Evolutionary conservation across 305 asterid species (phyloP).

Genomic region (Fraxinus albicans): DNA sequence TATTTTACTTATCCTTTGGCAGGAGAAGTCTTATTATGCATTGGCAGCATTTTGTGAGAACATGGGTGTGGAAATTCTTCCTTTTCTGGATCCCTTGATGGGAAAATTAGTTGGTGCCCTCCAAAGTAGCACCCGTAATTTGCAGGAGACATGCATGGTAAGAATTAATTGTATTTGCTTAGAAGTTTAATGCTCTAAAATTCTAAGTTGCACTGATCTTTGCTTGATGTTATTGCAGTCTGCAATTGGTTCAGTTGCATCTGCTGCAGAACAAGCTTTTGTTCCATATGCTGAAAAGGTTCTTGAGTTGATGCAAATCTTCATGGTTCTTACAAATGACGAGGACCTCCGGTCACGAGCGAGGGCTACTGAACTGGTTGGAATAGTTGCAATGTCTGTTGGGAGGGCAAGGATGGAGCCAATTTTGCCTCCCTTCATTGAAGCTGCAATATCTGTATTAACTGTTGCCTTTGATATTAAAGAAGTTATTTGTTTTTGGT

Average conservation of each 20-base stretch:
- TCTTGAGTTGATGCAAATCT: constrained; percentile 87
- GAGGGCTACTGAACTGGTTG: constrained; percentile 97
- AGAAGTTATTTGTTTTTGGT: constrained; percentile 12
- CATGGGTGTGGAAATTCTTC: constrained; percentile 97
- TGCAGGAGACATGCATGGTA: constrained; percentile 99
- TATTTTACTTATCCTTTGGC: constrained; percentile 25
- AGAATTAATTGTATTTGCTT: constrained; percentile 17
- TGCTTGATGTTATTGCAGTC: constrained; percentile 58
- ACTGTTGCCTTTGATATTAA: constrained; percentile 24
- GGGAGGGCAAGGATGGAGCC: constrained; percentile 92
- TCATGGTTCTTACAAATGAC: constrained; percentile 95
- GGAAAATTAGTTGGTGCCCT: constrained; percentile 82
- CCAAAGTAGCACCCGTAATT: constrained; percentile 79
- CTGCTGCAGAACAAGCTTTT: constrained; percentile 97
- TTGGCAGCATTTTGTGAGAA: constrained; percentile 99
- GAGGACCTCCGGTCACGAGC: constrained; percentile 98
- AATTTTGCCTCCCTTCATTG: constrained; percentile 83
- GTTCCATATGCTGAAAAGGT: constrained; percentile 91
- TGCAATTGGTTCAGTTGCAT: constrained; percentile 98
- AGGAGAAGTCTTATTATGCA: constrained; percentile 98
- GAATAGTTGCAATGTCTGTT: constrained; percentile 94
- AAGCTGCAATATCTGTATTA: constrained; percentile 88
- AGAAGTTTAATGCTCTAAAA: constrained; percentile 15
- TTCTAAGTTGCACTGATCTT: constrained; percentile 11
- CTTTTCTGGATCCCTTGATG: constrained; percentile 90